Evolutionary conservation across 495 filamentous ascomycete species (phyloP).

Genomic region (Hypoxylon fuscum): DNA sequence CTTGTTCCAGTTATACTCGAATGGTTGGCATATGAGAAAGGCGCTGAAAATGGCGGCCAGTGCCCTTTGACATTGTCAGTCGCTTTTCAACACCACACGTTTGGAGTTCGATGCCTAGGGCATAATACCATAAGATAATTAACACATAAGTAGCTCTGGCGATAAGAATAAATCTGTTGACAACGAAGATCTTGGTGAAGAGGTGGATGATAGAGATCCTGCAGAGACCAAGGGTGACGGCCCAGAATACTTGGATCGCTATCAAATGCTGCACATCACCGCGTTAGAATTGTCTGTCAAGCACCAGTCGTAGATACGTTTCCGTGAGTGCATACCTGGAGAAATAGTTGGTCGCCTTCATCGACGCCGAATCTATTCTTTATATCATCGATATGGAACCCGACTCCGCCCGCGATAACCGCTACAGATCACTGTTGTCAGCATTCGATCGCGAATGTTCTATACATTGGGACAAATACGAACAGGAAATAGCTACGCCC

Average conservation of each 20-base stretch:
- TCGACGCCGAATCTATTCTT: conserved; percentile 28
- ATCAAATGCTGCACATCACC: conserved; percentile 19
- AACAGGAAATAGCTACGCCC: conserved; percentile 30
- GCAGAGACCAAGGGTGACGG: conserved; percentile 40
- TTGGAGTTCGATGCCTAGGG: neutral
- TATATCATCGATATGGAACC: conserved; percentile 32
- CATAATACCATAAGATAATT: conserved; percentile 33
- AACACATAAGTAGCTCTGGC: conserved; percentile 36
- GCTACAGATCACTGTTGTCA: conserved; percentile 24
- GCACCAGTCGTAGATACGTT: neutral
- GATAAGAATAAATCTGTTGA: conserved; percentile 33
- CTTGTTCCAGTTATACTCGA: conserved; percentile 41
- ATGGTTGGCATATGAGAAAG: conserved; percentile 41
- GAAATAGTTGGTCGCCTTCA: conserved; percentile 19
- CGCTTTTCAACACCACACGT: neutral
- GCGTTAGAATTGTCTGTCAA: conserved; percentile 3
- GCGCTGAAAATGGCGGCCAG: conserved; percentile 36
- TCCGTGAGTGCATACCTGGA: conserved; percentile 16
- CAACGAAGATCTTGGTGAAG: conserved; percentile 38
- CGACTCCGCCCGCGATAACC: conserved; percentile 34
- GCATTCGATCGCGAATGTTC: neutral
- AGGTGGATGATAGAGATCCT: conserved; percentile 42
- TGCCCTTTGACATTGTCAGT: conserved; percentile 19
- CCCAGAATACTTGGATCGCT: conserved; percentile 35
- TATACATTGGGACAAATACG: conserved; percentile 18